Conservation (phyloP, 225 moss, liverwort and hornwort genomes). For the Polytrichum formosum region DNA sequence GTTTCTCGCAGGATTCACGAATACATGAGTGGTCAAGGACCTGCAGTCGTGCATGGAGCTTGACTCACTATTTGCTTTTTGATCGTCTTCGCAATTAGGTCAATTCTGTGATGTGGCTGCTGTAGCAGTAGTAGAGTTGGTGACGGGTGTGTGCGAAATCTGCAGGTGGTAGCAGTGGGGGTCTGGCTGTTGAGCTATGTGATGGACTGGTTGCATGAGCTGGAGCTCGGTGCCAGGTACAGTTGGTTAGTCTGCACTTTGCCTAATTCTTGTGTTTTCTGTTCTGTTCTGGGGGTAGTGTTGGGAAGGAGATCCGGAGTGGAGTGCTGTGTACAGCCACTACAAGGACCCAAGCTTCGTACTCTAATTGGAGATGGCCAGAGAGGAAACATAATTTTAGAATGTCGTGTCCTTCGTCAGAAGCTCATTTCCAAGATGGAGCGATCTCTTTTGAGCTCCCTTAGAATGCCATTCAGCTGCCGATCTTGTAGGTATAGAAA, state of each 20-base stretch:
- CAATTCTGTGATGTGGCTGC: too few species aligned
- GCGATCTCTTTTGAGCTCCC: slow-evolving; percentile 9
- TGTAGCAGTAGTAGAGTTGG: not conserved
- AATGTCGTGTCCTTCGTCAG: slow-evolving; percentile 8
- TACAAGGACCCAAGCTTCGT: slow-evolving; percentile 12
- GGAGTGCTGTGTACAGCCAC: slow-evolving; percentile 19
- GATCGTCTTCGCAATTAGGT: not conserved
- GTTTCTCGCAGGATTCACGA: not conserved
- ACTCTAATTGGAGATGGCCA: slow-evolving; percentile 11
- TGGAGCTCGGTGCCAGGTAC: slow-evolving; percentile 80
- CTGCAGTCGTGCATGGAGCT: not conserved
- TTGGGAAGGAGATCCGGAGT: slow-evolving; percentile 9
- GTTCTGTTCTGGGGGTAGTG: slow-evolving; percentile 7
- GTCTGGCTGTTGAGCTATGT: slow-evolving; percentile 87
- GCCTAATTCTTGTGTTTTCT: slow-evolving; percentile 12
- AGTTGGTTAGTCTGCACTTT: slow-evolving; percentile 4
- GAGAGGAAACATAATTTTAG: slow-evolving; percentile 10
- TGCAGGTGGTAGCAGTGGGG: slow-evolving; percentile 57
- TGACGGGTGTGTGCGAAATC: slow-evolving; percentile 15
- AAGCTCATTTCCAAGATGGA: slow-evolving; percentile 7
- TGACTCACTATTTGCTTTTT: not conserved
- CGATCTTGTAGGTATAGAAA: slow-evolving; percentile 8
- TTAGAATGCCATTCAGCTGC: slow-evolving; percentile 14
- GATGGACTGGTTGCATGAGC: slow-evolving; percentile 80
- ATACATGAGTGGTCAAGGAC: too few species aligned